Evolutionary conservation across 2,329 filamentous ascomycete species (phyloP), one percentile per base, ranked within the genome.

Genomic region (Neofusicoccum umdonicola): DNA sequence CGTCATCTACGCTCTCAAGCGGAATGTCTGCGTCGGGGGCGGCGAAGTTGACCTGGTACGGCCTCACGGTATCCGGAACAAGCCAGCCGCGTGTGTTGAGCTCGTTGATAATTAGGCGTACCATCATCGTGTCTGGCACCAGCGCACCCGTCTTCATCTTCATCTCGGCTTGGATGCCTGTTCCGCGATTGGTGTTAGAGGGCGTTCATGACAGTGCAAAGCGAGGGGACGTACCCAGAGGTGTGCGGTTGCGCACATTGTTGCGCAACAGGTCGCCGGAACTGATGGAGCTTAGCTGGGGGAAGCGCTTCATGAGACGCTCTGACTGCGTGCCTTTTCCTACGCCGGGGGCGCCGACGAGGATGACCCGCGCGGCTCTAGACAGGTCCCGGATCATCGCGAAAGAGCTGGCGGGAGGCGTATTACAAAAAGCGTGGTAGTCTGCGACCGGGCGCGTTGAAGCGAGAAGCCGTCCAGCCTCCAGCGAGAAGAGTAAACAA

Each of bases 251-350:
- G 79, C 95, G 90, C 73, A 99, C 94, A 89, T 98, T 96, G 75
- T 92, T 88, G 67, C 95, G 89, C 65, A 99, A 82, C 15, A 99
- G 82, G 78, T 99, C 94, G 67, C 95, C 95, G 3, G 95, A 97
- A 79, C 92, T 96, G 77, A 99, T 94, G 17, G 93, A 89, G 62
- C 92, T 90, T 52, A 99, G 83, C 74, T 97, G 91, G 3, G 93
- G 92, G 75, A 95, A 99, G 69, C 91, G 88, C 70, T 88, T 83
- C 70, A 98, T 88, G 67, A 99, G 83, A 67, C 95, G 88, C 77
- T 96, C 91, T 60, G 92, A 92, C 81, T 99, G 95, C 3, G 95
- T 99, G 68, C 94, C 95, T 79, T 99, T 99, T 68, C 95, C 95
- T 65, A 97, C 95, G 65, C 93, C 93, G n/a, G 95, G 95, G 61